A percentile compares a stretch with the other conserved stretches of the same genome.
Evolutionary conservation across 495 filamentous ascomycete species (phyloP).

Genomic region (Hyaloscypha finlandica): DNA sequence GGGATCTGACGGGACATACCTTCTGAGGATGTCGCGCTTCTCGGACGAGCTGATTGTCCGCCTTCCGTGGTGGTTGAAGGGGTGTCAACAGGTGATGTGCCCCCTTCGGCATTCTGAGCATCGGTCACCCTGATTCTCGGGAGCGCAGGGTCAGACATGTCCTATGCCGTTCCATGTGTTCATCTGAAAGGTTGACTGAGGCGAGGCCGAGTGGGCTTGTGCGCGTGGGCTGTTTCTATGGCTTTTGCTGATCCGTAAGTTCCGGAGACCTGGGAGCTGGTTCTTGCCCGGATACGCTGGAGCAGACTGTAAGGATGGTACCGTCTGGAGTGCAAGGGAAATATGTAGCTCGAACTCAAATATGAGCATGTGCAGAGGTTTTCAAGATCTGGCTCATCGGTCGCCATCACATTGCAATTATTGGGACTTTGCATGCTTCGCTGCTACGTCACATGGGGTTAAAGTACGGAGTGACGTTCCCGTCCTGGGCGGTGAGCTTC

Average conservation of each 20-base stretch:
- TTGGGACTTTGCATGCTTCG: neutral
- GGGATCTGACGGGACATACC: slow-evolving; percentile 16
- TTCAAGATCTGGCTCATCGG: neutral
- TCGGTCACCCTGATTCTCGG: slow-evolving; percentile 46
- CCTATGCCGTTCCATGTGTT: slow-evolving; percentile 31
- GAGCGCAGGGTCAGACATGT: slow-evolving; percentile 41
- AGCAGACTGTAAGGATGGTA: neutral
- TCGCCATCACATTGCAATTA: neutral
- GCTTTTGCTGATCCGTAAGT: slow-evolving; percentile 15
- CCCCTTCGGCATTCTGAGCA: slow-evolving; percentile 30
- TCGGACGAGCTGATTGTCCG: slow-evolving; percentile 29
- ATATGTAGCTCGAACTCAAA: neutral
- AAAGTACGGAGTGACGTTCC: neutral
- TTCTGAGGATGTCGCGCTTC: slow-evolving; percentile 31
- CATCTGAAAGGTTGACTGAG: slow-evolving; percentile 4
- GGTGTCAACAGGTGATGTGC: slow-evolving; percentile 28
- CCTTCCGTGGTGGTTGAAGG: slow-evolving; percentile 31
- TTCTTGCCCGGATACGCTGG: neutral
- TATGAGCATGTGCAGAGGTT: neutral
- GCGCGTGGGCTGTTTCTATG: slow-evolving; percentile 15
- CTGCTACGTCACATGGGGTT: neutral
- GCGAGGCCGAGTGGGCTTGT: slow-evolving; percentile 4
- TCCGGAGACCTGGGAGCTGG: slow-evolving; percentile 4
- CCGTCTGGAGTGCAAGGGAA: neutral
- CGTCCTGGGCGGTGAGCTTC: neutral